A percentile compares a stretch with the other conserved stretches of the same genome.
phyloP scores from a whole-genome alignment of 73 alveolate species.

The Halteria grandinella region DNA sequence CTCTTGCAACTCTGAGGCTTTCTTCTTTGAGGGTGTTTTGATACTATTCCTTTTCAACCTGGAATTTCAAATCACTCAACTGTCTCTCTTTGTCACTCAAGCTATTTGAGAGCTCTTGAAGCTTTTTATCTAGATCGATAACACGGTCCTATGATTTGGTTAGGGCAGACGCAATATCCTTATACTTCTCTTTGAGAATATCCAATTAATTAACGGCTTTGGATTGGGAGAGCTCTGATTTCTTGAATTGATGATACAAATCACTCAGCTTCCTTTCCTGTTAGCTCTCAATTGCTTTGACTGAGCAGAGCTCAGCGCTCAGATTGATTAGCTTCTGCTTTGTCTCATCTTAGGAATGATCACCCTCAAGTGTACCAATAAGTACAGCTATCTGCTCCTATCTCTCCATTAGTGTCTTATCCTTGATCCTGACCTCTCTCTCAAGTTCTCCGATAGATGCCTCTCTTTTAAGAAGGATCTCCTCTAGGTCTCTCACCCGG shows the following conservation, averaged over 20 bases:
- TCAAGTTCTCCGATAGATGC: conserved; percentile 41
- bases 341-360: conserved; percentile 19
- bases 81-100: conserved; percentile 12
- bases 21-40: conserved; percentile 23
- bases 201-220: neutral
- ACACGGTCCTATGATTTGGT: neutral
- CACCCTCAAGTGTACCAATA: conserved; percentile 50
- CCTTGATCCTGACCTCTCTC: conserved; percentile 35
- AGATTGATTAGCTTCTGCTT: conserved; percentile 32
- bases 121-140: neutral
- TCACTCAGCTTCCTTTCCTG: conserved; percentile 33
- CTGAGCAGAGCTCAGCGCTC: conserved; percentile 52
- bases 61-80: neutral
- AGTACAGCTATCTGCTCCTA: conserved; percentile 44
- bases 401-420: conserved; percentile 30
- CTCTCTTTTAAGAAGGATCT: conserved; percentile 28
- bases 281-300: conserved; percentile 26
- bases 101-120: neutral
- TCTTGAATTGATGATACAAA: neutral
- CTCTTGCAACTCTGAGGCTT: neutral
- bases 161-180: neutral
- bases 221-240: neutral
- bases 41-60: conserved; percentile 9
- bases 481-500: conserved; percentile 13
- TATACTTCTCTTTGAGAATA: neutral